Percentiles rank a stretch among this genome's conserved stretches.
These are phyloP conservation scores for Penicillium flavigenum DNA, from an alignment of 495 filamentous ascomycete species.

Conservation along the genomic window DNA sequence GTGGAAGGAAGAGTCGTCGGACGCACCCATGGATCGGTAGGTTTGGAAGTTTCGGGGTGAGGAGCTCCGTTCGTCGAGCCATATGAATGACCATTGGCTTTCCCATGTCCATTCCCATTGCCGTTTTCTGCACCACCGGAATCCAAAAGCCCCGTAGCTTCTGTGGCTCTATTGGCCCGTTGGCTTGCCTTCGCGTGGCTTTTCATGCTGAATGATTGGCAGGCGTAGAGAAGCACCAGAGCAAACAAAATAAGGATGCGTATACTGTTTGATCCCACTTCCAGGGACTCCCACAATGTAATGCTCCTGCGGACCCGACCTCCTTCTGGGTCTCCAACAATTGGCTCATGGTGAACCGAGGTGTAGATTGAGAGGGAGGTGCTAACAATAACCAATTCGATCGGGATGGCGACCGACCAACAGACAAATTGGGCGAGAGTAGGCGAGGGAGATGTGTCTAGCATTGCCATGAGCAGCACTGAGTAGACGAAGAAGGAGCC, in stretches of 20 bases:
- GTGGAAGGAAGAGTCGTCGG: constrained; percentile 64
- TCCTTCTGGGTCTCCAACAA: constrained; percentile 53
- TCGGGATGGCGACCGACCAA: constrained; percentile 65
- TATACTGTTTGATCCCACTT: constrained; percentile 58
- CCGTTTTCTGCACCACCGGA: constrained; percentile 44
- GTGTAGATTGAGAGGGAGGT: constrained; percentile 63
- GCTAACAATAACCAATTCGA: constrained; percentile 68
- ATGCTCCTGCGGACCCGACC: constrained; percentile 47
- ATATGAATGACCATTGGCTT: constrained; percentile 48
- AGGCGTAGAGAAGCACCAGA: constrained; percentile 58
- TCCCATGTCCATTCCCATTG: constrained; percentile 38
- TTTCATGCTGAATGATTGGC: constrained; percentile 47
- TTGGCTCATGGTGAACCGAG: constrained; percentile 55
- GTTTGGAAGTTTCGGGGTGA: constrained; percentile 40
- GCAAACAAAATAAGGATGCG: constrained; percentile 59
- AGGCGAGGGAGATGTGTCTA: constrained; percentile 76
- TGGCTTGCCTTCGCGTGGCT: constrained; percentile 24
- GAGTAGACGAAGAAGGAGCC: constrained; percentile 74
- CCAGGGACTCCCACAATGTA: constrained; percentile 65
- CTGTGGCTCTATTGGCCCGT: constrained; percentile 41
- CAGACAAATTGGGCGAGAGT: constrained; percentile 68
- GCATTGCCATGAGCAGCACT: constrained; percentile 71
- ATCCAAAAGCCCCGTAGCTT: constrained; percentile 56
- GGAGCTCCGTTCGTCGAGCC: constrained; percentile 46
- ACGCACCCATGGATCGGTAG: constrained; percentile 59